A percentile compares a stretch with the other conserved stretches of the same genome.
phyloP scores from a whole-genome alignment of 2,329 filamentous ascomycete genomes.

The Colletotrichum eleusines region DNA sequence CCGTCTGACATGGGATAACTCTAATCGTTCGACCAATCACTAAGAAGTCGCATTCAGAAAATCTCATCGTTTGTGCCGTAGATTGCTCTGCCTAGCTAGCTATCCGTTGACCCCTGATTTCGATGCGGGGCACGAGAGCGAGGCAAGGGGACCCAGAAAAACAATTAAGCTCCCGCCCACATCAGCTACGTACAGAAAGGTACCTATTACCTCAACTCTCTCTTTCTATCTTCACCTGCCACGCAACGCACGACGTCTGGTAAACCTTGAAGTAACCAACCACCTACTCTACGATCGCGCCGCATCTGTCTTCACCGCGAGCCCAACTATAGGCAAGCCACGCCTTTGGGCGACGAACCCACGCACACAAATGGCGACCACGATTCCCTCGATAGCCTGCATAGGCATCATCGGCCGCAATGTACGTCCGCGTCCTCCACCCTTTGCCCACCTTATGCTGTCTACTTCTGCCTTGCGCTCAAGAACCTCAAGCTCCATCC shows the following conservation, averaged over 20 bases:
- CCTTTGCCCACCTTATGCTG: background rate
- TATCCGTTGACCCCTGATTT: background rate
- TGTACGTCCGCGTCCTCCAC: slow-evolving; percentile 63
- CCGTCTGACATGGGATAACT: background rate
- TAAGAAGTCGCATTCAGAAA: background rate
- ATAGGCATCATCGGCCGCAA: slow-evolving; percentile 95
- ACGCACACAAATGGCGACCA: slow-evolving; percentile 63
- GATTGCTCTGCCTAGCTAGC: background rate
- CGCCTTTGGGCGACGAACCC: background rate
- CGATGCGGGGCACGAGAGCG: slow-evolving; percentile 31
- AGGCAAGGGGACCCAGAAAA: slow-evolving; percentile 23
- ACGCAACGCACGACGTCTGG: slow-evolving; percentile 3
- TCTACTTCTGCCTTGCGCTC: background rate
- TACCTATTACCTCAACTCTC: slow-evolving; percentile 28
- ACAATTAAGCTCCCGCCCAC: slow-evolving; percentile 36
- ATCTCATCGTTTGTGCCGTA: background rate
- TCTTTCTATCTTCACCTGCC: slow-evolving; percentile 31
- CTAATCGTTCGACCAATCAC: background rate
- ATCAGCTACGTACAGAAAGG: slow-evolving; percentile 17
- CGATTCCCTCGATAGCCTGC: slow-evolving; percentile 87
- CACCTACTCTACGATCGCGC: background rate
- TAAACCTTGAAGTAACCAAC: slow-evolving; percentile 2
- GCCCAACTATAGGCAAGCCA: background rate
- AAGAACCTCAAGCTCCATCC: background rate
- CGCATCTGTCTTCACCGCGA: background rate